phyloP scores from a whole-genome alignment of 2,329 filamentous ascomycete genomes.

The Boeremia lycopersici region DNA sequence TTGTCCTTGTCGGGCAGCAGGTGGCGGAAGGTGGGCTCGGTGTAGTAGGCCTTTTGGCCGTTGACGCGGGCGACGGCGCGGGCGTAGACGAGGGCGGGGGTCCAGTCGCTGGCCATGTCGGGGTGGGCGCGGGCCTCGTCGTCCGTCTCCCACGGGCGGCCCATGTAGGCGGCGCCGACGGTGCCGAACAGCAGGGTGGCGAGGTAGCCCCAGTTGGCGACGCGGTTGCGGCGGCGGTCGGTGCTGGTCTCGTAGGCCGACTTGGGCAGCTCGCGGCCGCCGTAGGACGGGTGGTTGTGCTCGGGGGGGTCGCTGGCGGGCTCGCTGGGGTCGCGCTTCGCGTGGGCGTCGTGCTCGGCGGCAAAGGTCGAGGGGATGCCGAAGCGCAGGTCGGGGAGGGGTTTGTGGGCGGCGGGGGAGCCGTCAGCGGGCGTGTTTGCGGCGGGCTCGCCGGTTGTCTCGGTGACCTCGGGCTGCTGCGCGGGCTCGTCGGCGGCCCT shows the following conservation, averaged over 20 bases:
- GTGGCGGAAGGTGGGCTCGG: conserved; percentile 93
- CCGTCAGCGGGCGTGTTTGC: too few relatives aligned
- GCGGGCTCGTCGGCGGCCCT: conserved; percentile 30
- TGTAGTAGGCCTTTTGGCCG: conserved; percentile 87
- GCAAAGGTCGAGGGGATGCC: conserved; percentile 92
- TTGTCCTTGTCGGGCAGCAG: conserved; percentile 78
- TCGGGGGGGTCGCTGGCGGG: conserved; percentile 58
- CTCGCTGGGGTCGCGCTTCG: conserved; percentile 33
- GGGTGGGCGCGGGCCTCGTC: conserved; percentile 72
- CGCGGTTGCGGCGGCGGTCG: conserved; percentile 77
- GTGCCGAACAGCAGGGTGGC: conserved; percentile 62
- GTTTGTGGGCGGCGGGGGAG: conserved; percentile 59
- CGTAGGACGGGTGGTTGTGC: conserved; percentile 52
- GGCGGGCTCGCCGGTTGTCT: too few relatives aligned
- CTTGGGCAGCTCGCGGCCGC: conserved; percentile 71
- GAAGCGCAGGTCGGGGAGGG: conserved; percentile 88
- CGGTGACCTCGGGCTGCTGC: too few relatives aligned
- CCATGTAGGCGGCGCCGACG: conserved; percentile 73
- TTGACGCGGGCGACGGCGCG: conserved; percentile 76
- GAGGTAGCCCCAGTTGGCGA: conserved; percentile 77
- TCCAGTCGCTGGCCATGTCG: conserved; percentile 82
- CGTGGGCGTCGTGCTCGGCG: conserved; percentile 62
- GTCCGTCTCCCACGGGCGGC: conserved; percentile 81
- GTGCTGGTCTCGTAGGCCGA: conserved; percentile 89
- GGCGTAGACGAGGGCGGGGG: conserved; percentile 75